A percentile compares a stretch with the other conserved stretches of the same genome.
Evolutionary conservation across 2,329 filamentous ascomycete genomes (phyloP).

Genomic region (Aureobasidium subglaciale): DNA sequence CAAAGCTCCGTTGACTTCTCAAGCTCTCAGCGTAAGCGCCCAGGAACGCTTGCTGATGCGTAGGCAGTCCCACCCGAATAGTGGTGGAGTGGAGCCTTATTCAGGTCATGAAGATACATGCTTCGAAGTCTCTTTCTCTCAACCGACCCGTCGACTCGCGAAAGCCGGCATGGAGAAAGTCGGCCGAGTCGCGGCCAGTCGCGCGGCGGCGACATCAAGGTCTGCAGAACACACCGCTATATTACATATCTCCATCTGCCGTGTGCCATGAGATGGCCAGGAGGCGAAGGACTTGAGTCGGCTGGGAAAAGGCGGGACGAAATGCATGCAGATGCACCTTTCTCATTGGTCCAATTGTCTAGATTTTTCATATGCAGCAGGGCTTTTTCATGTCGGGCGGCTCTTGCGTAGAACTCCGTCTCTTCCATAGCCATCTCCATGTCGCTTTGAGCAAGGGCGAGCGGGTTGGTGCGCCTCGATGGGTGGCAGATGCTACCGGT

Average conservation of each 20-base stretch:
- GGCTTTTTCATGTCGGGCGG: background rate
- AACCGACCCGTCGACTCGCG: background rate
- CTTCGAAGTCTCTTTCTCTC: slow-evolving; percentile 4
- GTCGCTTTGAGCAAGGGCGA: background rate
- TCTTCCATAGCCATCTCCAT: background rate
- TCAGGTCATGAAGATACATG: background rate
- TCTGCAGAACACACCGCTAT: background rate
- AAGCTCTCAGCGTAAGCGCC: background rate
- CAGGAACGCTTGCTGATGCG: background rate
- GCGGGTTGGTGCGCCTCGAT: background rate
- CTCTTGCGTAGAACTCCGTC: background rate
- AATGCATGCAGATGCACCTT: slow-evolving; percentile 5
- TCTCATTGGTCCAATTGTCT: slow-evolving; percentile 4
- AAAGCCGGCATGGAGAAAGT: background rate
- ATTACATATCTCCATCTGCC: background rate
- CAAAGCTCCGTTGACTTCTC: background rate
- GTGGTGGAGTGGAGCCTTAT: slow-evolving; percentile 3
- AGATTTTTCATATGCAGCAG: slow-evolving; percentile 2
- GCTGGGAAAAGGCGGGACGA: background rate
- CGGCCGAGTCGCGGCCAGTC: background rate
- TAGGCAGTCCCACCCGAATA: slow-evolving; percentile 3
- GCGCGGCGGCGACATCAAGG: background rate
- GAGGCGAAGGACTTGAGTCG: background rate
- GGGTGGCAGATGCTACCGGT: background rate
- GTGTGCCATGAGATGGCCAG: background rate